phyloP scores from a whole-genome alignment of 805 yeast species.

The Pichia ethanolica region DNA sequence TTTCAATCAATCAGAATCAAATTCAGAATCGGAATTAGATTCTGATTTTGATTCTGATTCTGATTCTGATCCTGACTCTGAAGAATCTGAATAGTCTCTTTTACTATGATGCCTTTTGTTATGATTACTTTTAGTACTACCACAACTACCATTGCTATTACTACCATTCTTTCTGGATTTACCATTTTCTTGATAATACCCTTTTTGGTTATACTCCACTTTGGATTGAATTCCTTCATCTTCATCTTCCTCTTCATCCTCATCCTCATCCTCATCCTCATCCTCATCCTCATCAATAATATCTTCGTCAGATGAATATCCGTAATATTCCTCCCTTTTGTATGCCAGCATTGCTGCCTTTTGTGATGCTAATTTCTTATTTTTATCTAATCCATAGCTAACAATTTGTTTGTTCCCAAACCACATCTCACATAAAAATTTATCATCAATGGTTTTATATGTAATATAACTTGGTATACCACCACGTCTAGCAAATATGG shows the following conservation, averaged over 20 bases:
- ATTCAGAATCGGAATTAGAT: too few relatives aligned
- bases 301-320: background rate
- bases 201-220: too few relatives aligned
- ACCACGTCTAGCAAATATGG: constrained; percentile 8
- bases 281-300: background rate
- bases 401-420: constrained; percentile 11
- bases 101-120: too few relatives aligned
- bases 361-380: constrained; percentile 12
- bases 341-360: constrained; percentile 15
- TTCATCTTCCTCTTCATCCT: background rate
- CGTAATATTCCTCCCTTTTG: constrained; percentile 12
- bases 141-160: too few relatives aligned
- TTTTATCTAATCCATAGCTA: constrained; percentile 12
- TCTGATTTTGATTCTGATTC: too few relatives aligned
- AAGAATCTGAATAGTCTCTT: too few relatives aligned
- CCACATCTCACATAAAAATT: constrained; percentile 12
- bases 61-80: too few relatives aligned
- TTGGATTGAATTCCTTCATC: too few relatives aligned
- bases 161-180: too few relatives aligned
- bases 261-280: background rate
- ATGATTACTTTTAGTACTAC: too few relatives aligned
- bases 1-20: too few relatives aligned
- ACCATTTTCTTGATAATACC: too few relatives aligned
- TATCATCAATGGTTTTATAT: constrained; percentile 3
- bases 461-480: constrained; percentile 7